Evolutionary conservation across 331 rosid species (phyloP).

Genomic region (Rosa hybrid): DNA sequence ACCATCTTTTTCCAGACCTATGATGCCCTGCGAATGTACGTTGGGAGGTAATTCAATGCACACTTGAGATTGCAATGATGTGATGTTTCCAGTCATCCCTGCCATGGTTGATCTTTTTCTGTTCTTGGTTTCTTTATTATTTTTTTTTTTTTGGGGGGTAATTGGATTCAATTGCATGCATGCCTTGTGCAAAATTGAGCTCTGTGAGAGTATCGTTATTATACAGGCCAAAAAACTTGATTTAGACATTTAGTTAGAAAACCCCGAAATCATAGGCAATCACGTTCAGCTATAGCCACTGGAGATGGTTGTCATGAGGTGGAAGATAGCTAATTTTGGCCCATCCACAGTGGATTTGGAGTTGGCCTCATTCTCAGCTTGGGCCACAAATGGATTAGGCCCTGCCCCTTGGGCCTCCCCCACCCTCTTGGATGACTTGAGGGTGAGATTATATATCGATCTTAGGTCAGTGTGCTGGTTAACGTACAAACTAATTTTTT

Average conservation of each 20-base stretch:
- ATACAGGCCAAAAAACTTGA: background rate
- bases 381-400: background rate
- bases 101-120: background rate
- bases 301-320: background rate
- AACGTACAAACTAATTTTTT: no score
- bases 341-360: background rate
- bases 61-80: background rate
- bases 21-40: slow-evolving; percentile 7
- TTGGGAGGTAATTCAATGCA: slow-evolving; percentile 12
- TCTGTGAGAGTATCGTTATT: background rate
- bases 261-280: background rate
- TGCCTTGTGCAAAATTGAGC: background rate
- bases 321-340: background rate
- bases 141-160: no score
- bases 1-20: background rate
- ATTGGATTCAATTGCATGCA: background rate
- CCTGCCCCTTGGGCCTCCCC: background rate
- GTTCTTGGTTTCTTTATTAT: background rate
- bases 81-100: background rate
- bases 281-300: background rate
- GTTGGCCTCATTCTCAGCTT: background rate
- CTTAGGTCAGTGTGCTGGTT: no score
- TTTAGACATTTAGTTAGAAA: no score
- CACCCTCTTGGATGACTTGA: no score
- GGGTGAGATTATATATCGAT: no score